phyloP scores from a whole-genome alignment of 2,329 filamentous ascomycete species.

The Neofusicoccum ribis region DNA sequence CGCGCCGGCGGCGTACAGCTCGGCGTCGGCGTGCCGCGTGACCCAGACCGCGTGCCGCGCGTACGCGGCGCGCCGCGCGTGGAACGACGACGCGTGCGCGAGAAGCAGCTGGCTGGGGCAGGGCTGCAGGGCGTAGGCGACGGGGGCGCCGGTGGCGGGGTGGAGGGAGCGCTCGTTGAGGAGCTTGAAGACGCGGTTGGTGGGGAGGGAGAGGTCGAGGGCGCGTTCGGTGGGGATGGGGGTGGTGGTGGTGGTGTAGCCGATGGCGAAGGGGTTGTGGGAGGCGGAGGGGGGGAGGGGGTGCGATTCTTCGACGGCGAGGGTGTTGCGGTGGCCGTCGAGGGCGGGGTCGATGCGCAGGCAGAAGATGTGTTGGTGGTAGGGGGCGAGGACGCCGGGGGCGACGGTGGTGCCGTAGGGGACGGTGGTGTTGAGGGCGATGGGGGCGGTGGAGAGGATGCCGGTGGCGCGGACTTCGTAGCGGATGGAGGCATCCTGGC shows the following conservation, averaged over 20 bases:
- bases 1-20: slow-evolving; percentile 28
- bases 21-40: slow-evolving; percentile 29
- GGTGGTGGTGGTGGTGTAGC: neutral
- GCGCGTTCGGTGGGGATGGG: slow-evolving; percentile 23
- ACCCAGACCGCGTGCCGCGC: slow-evolving; percentile 31
- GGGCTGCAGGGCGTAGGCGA: slow-evolving; percentile 53
- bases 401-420: slow-evolving; percentile 24
- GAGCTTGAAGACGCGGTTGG: slow-evolving; percentile 48
- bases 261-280: neutral
- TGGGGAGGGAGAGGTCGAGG: too few relatives aligned
- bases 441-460: slow-evolving; percentile 24
- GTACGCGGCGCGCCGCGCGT: slow-evolving; percentile 28
- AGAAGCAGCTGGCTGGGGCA: slow-evolving; percentile 29
- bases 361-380: slow-evolving; percentile 37
- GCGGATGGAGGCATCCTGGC: slow-evolving; percentile 22
- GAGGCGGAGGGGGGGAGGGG: slow-evolving; percentile 25
- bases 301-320: slow-evolving; percentile 32
- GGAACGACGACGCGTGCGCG: slow-evolving; percentile 27
- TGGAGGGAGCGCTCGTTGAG: slow-evolving; percentile 51
- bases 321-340: slow-evolving; percentile 38
- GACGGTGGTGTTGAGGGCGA: slow-evolving; percentile 15
- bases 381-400: slow-evolving; percentile 23
- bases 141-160: slow-evolving; percentile 48
- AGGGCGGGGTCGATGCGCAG: slow-evolving; percentile 47
- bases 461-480: slow-evolving; percentile 25